These are phyloP conservation scores for Cryptococcus hybrid DNA, from an alignment of 1,284 basidiomycete species.

Conservation along the genomic window DNA sequence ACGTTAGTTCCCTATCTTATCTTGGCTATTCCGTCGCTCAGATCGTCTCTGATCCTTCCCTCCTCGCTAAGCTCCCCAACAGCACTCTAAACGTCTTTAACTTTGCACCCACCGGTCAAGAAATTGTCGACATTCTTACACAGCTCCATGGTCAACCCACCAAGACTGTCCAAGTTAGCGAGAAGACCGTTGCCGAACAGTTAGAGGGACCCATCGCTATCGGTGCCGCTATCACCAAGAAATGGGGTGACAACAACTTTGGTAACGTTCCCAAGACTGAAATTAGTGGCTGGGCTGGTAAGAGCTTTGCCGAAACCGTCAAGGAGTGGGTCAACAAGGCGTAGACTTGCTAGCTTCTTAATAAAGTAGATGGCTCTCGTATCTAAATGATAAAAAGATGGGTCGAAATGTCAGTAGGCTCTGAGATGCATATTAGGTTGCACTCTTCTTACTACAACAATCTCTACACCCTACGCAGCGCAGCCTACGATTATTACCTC, in stretches of 20 bases:
- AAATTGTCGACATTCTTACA: constrained; percentile 6
- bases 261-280: constrained; percentile 1
- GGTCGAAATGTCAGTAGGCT: too few relatives aligned
- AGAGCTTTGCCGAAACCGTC: constrained; percentile 3
- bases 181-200: constrained; percentile 1
- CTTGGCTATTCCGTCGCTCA: constrained; percentile 9
- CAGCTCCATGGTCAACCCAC: constrained; percentile 7
- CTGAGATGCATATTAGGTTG: too few relatives aligned
- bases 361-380: too few relatives aligned
- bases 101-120: constrained; percentile 5
- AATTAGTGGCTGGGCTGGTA: constrained; percentile 3
- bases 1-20: constrained; percentile 5
- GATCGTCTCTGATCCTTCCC: constrained; percentile 1
- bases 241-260: constrained; percentile 10
- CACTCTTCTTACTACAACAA: too few relatives aligned
- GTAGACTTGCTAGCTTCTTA: constrained; percentile 7
- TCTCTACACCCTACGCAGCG: too few relatives aligned
- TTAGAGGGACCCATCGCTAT: not conserved
- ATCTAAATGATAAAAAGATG: too few relatives aligned
- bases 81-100: constrained; percentile 3
- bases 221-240: constrained; percentile 1
- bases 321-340: constrained; percentile 14
- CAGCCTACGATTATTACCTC: too few relatives aligned
- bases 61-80: not conserved
- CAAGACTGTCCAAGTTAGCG: not conserved